Evolutionary conservation across 2,329 filamentous ascomycete species (phyloP).

Genomic region (Zasmidium angulare): DNA sequence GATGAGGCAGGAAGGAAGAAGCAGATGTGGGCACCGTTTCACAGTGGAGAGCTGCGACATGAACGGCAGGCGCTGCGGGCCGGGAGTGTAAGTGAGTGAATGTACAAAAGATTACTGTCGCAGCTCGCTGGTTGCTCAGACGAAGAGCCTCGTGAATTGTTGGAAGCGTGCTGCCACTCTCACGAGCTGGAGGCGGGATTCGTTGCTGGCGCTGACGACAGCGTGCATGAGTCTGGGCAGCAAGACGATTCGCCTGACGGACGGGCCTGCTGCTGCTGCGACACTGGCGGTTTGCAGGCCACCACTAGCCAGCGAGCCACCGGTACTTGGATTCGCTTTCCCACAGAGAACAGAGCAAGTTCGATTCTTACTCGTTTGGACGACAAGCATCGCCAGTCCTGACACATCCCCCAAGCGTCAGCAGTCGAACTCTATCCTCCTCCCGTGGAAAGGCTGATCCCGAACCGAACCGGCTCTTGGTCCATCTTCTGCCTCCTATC

Average conservation of each 20-base stretch:
- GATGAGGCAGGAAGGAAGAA: background rate
- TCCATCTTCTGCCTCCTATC: background rate
- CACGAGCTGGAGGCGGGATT: background rate
- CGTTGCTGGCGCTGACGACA: background rate
- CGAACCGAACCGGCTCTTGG: background rate
- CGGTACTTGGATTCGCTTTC: too few species aligned
- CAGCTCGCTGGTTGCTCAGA: too few species aligned
- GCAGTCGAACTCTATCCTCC: background rate
- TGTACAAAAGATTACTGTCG: too few species aligned
- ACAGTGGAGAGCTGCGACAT: background rate
- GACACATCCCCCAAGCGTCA: background rate
- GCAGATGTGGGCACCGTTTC: background rate
- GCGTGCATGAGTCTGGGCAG: conserved; percentile 1
- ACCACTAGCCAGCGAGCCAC: background rate
- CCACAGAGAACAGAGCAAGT: too few species aligned
- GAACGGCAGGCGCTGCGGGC: conserved; percentile 2
- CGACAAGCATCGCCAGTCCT: background rate
- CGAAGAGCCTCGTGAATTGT: too few species aligned
- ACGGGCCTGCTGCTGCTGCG: too few species aligned
- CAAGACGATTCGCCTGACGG: background rate
- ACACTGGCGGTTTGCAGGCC: background rate
- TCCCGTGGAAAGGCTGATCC: background rate
- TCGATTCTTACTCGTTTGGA: too few species aligned
- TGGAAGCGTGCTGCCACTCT: too few species aligned
- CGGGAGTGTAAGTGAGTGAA: background rate